phyloP scores from a whole-genome alignment of 2,329 filamentous ascomycete genomes.

The Sporothrix variecibatus region DNA sequence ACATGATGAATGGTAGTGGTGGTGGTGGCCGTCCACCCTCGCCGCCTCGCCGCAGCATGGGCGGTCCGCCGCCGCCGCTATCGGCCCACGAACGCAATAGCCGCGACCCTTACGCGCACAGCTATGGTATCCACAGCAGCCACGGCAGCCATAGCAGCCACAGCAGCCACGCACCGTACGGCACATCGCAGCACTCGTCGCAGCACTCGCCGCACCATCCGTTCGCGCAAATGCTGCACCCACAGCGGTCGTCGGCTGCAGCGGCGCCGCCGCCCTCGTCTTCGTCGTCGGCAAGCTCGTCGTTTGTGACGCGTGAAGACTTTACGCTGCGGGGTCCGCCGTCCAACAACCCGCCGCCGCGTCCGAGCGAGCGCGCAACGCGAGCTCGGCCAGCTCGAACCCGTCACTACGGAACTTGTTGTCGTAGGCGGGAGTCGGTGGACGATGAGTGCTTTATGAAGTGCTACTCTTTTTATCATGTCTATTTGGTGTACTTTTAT shows the following conservation, averaged over 20 bases:
- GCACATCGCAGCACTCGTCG: slow-evolving; percentile 34
- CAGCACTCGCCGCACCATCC: slow-evolving; percentile 44
- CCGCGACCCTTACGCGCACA: background rate
- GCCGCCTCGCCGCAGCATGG: slow-evolving; percentile 45
- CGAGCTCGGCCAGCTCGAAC: slow-evolving; percentile 73
- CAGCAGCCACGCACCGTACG: slow-evolving; percentile 15
- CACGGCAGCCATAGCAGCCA: background rate
- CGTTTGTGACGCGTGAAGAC: slow-evolving; percentile 32
- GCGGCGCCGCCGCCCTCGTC: no score
- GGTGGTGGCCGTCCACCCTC: slow-evolving; percentile 48
- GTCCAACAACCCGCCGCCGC: slow-evolving; percentile 33
- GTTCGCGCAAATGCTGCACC: slow-evolving; percentile 42
- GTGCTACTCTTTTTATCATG: background rate
- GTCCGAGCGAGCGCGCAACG: slow-evolving; percentile 47
- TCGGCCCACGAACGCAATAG: background rate
- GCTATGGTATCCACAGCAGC: background rate
- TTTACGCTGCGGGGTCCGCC: slow-evolving; percentile 30
- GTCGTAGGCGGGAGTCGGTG: slow-evolving; percentile 47
- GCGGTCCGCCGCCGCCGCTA: slow-evolving; percentile 40
- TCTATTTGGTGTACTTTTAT: slow-evolving; percentile 15
- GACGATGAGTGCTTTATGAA: background rate
- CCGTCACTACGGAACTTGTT: slow-evolving; percentile 75
- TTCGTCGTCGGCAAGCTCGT: slow-evolving; percentile 39
- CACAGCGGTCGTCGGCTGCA: slow-evolving; percentile 40
- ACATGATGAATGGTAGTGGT: slow-evolving; percentile 40